Evolutionary conservation across 768 basidiomycete genomes (phyloP).

Genomic region (Dentipellis sp.): DNA sequence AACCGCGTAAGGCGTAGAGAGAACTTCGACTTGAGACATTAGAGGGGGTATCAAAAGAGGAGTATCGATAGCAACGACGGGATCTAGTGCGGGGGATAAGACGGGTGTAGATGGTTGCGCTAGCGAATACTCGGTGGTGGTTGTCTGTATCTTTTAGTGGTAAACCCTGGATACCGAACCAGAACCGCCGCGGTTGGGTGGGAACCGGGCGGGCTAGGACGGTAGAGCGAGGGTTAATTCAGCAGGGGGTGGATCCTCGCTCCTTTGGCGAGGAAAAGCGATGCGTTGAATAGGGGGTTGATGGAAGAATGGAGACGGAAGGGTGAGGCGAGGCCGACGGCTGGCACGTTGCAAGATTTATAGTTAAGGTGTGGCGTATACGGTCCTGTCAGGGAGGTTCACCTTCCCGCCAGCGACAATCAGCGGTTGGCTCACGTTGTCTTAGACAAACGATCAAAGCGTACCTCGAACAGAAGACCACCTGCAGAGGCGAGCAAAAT

Average conservation of each 20-base stretch:
- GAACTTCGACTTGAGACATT: slow-evolving; percentile 54
- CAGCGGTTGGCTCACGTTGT: slow-evolving; percentile 1
- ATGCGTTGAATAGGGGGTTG: slow-evolving; percentile 23
- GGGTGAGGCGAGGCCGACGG: not conserved
- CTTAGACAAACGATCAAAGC: not conserved
- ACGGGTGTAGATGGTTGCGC: too few species aligned
- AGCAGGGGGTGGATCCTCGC: slow-evolving; percentile 60
- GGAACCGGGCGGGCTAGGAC: slow-evolving; percentile 49
- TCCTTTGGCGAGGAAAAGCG: slow-evolving; percentile 54
- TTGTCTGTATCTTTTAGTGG: not conserved
- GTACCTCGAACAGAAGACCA: slow-evolving; percentile 73
- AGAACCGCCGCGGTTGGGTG: slow-evolving; percentile 64
- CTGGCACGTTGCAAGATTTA: slow-evolving; percentile 3
- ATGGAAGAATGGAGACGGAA: slow-evolving; percentile 2
- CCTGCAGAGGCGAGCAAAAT: slow-evolving; percentile 30
- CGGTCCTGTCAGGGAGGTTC: slow-evolving; percentile 67
- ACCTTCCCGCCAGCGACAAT: slow-evolving; percentile 31
- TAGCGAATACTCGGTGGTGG: not conserved
- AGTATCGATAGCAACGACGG: not conserved
- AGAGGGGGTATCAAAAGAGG: slow-evolving; percentile 3
- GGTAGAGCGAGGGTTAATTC: slow-evolving; percentile 39
- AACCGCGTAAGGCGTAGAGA: slow-evolving; percentile 19
- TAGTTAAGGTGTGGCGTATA: slow-evolving; percentile 2
- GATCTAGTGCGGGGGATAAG: not conserved
- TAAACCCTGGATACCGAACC: slow-evolving; percentile 56